Conservation (phyloP, 2,329 filamentous ascomycete species). For the Ilyonectria robusta region DNA sequence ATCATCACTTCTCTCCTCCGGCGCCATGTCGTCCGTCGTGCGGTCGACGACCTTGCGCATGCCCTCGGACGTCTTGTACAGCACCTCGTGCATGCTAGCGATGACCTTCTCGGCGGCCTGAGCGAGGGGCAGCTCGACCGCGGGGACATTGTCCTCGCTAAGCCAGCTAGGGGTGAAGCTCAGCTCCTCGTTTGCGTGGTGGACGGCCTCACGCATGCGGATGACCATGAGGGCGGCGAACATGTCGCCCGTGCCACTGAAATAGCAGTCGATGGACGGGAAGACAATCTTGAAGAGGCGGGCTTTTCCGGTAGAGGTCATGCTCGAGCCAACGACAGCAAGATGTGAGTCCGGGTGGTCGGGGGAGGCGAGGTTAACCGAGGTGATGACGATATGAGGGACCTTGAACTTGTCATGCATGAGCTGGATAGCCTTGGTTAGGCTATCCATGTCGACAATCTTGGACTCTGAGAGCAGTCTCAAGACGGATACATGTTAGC, state of each 20-base stretch:
- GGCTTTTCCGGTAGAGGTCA: slow-evolving; percentile 72
- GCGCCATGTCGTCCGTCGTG: slow-evolving; percentile 58
- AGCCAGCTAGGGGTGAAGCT: slow-evolving; percentile 77
- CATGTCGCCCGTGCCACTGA: slow-evolving; percentile 98
- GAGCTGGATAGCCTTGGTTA: slow-evolving; percentile 80
- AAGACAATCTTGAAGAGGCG: slow-evolving; percentile 93
- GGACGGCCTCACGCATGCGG: slow-evolving; percentile 86
- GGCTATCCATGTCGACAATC: slow-evolving; percentile 80
- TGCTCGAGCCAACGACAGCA: slow-evolving; percentile 83
- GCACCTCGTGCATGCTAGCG: slow-evolving; percentile 91
- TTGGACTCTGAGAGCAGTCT: slow-evolving; percentile 89
- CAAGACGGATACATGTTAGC: slow-evolving; percentile 23
- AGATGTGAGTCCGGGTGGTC: slow-evolving; percentile 67
- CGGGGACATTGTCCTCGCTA: slow-evolving; percentile 78
- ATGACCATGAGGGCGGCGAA: slow-evolving; percentile 93
- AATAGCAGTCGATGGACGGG: slow-evolving; percentile 91
- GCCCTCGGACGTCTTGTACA: slow-evolving; percentile 77
- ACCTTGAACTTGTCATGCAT: slow-evolving; percentile 83
- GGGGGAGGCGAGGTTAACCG: slow-evolving; percentile 77
- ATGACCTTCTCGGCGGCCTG: slow-evolving; percentile 88
- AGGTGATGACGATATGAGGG: slow-evolving; percentile 94
- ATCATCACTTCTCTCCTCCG: slow-evolving; percentile 61
- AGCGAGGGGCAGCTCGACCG: slow-evolving; percentile 84
- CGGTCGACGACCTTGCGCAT: slow-evolving; percentile 67
- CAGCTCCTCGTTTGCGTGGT: slow-evolving; percentile 60